These are phyloP conservation scores for Saccharomycopsis sp. DNA, from an alignment of 805 yeast species.

Conservation along the genomic window DNA sequence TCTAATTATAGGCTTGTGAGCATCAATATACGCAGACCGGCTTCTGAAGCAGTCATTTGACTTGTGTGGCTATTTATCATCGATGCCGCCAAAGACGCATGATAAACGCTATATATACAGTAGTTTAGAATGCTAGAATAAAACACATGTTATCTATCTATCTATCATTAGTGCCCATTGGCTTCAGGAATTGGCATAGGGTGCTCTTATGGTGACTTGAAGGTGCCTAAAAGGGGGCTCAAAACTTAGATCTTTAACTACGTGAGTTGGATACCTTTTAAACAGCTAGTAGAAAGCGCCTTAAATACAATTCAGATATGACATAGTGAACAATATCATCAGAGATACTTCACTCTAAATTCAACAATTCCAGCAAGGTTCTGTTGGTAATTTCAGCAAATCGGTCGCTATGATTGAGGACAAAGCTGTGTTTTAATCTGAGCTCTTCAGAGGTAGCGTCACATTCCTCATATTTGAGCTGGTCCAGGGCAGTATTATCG, in stretches of 20 bases:
- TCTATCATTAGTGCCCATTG: too few relatives aligned
- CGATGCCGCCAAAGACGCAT: too few relatives aligned
- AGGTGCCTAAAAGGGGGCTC: too few relatives aligned
- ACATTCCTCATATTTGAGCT: conserved; percentile 7
- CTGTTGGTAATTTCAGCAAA: conserved; percentile 14
- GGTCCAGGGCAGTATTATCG: background rate
- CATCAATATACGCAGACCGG: background rate
- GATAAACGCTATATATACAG: too few relatives aligned
- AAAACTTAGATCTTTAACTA: too few relatives aligned
- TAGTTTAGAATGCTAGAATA: too few relatives aligned
- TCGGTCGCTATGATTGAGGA: conserved; percentile 12
- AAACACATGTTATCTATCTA: too few relatives aligned
- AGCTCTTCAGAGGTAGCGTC: conserved; percentile 7
- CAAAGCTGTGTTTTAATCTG: conserved; percentile 19
- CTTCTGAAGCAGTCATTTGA: background rate
- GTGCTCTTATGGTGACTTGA: background rate
- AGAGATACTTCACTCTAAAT: background rate
- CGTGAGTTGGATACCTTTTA: too few relatives aligned
- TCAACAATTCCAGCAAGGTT: conserved; percentile 1
- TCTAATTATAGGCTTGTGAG: background rate
- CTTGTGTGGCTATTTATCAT: background rate
- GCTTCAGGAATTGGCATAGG: too few relatives aligned
- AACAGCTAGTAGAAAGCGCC: too few relatives aligned
- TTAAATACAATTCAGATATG: too few relatives aligned
- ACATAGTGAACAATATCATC: too few relatives aligned